Percentiles rank a stretch among this genome's conserved stretches.
These are phyloP conservation scores for Mycena sanguinolenta DNA, from an alignment of 768 basidiomycete genomes.

Conservation along the genomic window DNA sequence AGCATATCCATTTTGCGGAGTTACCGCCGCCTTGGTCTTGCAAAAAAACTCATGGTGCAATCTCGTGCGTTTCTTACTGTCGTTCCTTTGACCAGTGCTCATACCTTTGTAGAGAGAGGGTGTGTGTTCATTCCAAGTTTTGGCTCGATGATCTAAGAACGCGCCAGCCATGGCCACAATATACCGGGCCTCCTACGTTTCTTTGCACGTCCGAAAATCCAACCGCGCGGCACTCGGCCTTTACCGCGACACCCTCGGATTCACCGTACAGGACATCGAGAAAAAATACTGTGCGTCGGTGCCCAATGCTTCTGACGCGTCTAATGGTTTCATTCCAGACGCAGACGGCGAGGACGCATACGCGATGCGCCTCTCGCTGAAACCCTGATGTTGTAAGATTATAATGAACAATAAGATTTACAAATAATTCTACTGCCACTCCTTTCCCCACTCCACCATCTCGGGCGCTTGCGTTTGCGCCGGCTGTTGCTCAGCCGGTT, in stretches of 20 bases:
- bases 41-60: constrained; percentile 95
- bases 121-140: not conserved
- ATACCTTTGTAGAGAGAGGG: constrained; percentile 25
- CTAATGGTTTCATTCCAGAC: too few relatives aligned
- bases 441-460: constrained; percentile 23
- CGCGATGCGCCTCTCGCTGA: constrained; percentile 83
- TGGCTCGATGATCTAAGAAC: not conserved
- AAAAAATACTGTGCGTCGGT: constrained; percentile 86
- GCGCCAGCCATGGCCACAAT: constrained; percentile 88
- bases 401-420: not conserved
- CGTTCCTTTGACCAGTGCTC: constrained; percentile 1
- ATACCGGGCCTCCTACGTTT: constrained; percentile 89
- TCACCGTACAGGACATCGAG: constrained; percentile 89
- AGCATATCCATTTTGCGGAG: constrained; percentile 95
- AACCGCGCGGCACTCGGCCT: constrained; percentile 92
- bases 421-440: constrained; percentile 16
- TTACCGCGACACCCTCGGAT: constrained; percentile 93
- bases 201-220: constrained; percentile 94
- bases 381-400: constrained; percentile 39
- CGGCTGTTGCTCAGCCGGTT: not conserved
- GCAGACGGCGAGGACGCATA: constrained; percentile 97
- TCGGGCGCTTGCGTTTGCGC: not conserved
- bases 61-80: constrained; percentile 75
- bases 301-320: not conserved
- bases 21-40: constrained; percentile 91